phyloP scores from a whole-genome alignment of 768 basidiomycete genomes.

The Suillus clintonianus region DNA sequence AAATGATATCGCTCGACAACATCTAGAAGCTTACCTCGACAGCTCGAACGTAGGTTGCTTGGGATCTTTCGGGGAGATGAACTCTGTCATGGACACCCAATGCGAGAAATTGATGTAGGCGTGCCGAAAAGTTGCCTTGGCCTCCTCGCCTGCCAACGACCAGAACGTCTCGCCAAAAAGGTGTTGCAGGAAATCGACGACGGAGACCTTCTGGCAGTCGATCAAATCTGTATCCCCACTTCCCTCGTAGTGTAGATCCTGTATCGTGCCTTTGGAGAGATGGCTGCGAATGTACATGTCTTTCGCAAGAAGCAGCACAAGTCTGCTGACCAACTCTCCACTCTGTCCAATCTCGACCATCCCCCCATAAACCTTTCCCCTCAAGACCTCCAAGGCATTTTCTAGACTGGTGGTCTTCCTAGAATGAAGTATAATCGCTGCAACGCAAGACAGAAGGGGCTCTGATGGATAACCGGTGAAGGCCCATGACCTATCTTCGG shows the following conservation, averaged over 20 bases:
- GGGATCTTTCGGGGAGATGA: background rate
- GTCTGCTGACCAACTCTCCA: constrained; percentile 12
- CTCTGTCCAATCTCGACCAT: constrained; percentile 7
- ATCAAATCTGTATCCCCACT: background rate
- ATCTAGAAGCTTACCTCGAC: background rate
- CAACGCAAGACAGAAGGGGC: constrained; percentile 13
- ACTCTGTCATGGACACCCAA: too few relatives aligned
- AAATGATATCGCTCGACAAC: background rate
- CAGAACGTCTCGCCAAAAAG: constrained; percentile 10
- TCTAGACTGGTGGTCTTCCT: background rate
- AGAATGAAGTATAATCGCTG: background rate
- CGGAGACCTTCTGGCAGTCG: constrained; percentile 13
- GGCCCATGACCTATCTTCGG: too few relatives aligned
- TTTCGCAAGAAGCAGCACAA: constrained; percentile 9
- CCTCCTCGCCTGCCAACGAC: background rate
- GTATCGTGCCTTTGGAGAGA: background rate
- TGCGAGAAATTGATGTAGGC: constrained; percentile 14
- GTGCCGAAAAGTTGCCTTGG: constrained; percentile 4
- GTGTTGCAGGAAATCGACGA: constrained; percentile 14
- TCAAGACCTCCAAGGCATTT: background rate
- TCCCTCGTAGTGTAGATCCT: background rate
- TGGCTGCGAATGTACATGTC: constrained; percentile 8
- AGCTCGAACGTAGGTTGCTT: background rate
- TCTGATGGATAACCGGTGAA: too few relatives aligned
- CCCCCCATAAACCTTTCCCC: constrained; percentile 2